Base-by-base conservation (phyloP, 495 filamentous ascomycete species). In the Chaetomium fimeti region DNA sequence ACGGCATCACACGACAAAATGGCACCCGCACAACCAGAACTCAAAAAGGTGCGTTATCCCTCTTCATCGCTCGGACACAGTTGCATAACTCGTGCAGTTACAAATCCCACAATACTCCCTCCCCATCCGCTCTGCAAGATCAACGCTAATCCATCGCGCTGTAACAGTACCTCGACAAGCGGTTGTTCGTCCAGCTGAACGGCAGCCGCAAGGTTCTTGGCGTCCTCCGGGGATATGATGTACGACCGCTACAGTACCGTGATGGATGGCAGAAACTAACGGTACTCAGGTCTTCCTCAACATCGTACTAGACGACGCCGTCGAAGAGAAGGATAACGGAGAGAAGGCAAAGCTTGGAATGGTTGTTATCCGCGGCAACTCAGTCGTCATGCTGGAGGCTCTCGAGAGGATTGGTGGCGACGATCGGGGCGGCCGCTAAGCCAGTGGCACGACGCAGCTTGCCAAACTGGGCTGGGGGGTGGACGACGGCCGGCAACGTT, bases 1-100 rank as follows among this genome's bases (percentile, higher is more conserved):
- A 48, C 61, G 61, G 47, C 47, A 57, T 38, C 58, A 40, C 25
- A 49, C 58, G 60, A 63, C 79, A 90, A 83, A 66, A 98, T 98
- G 95, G 92, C 95, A 79, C 93, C 93, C 90, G 92, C 94, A 75
- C 93, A 97, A 79, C 95, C 94, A 66, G 95, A 98, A 78, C 87
- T 98, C 65, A 98, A 98, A 80, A 98, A 97, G 87, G 94, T 93
- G 75, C 52, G 79, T 63, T 55, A 15, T 18, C 16, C 16, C 40
- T 48, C 52, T 28, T 29, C 60, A 24, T 56, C 65, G 11, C 28
- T 2, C 7, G 2, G 15, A 0, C 25, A 16, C 22, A 16, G 4
- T 29, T 13, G 1, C 18, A 3, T 0, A 29, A 18, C 16, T 5
- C 9, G 8, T 29, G 15, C 13, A 7, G 25, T 3, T 42, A 38